Conservation (phyloP, 129 eudicot species). For the Solidago caesia region DNA sequence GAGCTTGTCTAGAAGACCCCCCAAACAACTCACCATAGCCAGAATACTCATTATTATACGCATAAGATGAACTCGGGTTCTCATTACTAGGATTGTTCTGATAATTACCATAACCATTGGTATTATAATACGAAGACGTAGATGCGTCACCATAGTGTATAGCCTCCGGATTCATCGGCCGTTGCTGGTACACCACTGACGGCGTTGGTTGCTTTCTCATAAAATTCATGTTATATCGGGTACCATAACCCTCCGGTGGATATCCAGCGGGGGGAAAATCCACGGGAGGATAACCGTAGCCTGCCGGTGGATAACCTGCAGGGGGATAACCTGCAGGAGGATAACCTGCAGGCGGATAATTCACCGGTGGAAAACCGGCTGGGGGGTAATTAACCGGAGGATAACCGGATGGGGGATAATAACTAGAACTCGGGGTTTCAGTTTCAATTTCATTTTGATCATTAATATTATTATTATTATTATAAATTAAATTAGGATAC, state of each 20-base stretch:
- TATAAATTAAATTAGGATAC: conserved; percentile 35
- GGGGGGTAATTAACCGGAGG: conserved; percentile 20
- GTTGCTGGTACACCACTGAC: conserved; percentile 75
- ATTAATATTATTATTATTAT: not conserved
- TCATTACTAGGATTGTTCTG: conserved; percentile 21
- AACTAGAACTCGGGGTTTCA: conserved; percentile 30
- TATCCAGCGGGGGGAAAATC: conserved; percentile 28
- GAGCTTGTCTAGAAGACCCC: conserved; percentile 23
- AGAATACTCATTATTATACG: conserved; percentile 26
- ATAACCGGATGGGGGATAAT: conserved; percentile 23
- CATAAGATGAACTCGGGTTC: not conserved
- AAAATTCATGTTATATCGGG: conserved; percentile 56
- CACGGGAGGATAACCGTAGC: conserved; percentile 17
- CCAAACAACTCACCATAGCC: conserved; percentile 53
- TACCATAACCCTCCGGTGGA: conserved; percentile 22
- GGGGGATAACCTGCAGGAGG: not conserved
- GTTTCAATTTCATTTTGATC: not conserved
- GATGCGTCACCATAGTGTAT: conserved; percentile 62
- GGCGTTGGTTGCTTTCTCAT: conserved; percentile 67
- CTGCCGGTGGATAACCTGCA: not conserved
- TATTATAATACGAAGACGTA: conserved; percentile 40
- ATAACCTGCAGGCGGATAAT: conserved; percentile 18
- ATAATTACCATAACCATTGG: conserved; percentile 15
- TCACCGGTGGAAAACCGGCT: conserved; percentile 12
- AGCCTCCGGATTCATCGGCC: conserved; percentile 58